phyloP scores from a whole-genome alignment of 2,329 filamentous ascomycete genomes.

The Daldinia sp. region DNA sequence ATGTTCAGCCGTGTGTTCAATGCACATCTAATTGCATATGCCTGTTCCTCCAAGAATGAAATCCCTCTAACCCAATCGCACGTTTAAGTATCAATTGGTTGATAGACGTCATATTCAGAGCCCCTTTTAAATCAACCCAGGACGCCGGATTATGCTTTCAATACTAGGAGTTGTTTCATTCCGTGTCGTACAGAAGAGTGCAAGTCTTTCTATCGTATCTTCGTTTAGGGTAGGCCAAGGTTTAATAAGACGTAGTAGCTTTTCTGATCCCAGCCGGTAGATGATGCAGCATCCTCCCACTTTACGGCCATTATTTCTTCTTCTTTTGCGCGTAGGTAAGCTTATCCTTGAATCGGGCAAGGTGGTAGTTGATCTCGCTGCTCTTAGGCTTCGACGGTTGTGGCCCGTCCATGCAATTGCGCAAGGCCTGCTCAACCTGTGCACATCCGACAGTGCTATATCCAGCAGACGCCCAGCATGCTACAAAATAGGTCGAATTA shows the following conservation, averaged over 20 bases:
- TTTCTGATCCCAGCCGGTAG: not conserved
- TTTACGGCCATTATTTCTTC: slow-evolving; percentile 38
- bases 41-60: not conserved
- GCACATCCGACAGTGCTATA: slow-evolving; percentile 69
- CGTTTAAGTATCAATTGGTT: not conserved
- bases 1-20: not conserved
- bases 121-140: slow-evolving; percentile 6
- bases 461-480: slow-evolving; percentile 84
- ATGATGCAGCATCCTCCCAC: not conserved
- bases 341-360: slow-evolving; percentile 77
- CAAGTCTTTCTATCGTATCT: not conserved
- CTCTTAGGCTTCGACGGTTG: slow-evolving; percentile 64
- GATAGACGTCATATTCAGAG: not conserved
- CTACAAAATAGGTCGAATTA: slow-evolving; percentile 53
- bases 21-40: not conserved
- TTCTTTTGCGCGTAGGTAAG: slow-evolving; percentile 69
- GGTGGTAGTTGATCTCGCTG: slow-evolving; percentile 91
- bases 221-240: not conserved
- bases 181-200: slow-evolving; percentile 19
- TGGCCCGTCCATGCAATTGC: slow-evolving; percentile 81
- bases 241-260: not conserved
- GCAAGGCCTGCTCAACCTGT: slow-evolving; percentile 66
- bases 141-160: slow-evolving; percentile 25
- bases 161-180: slow-evolving; percentile 3
- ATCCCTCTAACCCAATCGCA: not conserved